Percentiles rank a stretch among this genome's conserved stretches.
phyloP scores from a whole-genome alignment of 192 early-diverging fungal genomes.

The Umbelopsis isabellina region DNA sequence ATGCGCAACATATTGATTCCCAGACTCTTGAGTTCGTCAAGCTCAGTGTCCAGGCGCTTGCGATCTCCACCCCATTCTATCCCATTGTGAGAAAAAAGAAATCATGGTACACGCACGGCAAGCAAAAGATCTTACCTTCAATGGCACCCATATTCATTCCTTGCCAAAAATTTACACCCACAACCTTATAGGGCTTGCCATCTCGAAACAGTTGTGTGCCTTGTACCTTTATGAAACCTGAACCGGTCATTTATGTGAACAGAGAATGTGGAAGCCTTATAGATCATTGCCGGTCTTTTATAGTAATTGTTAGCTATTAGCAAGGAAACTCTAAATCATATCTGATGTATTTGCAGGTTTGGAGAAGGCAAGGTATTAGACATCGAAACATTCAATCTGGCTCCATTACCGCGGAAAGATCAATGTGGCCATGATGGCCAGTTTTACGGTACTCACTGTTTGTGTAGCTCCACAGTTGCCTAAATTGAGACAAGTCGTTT shows the following conservation, averaged over 20 bases:
- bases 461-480: constrained; percentile 14
- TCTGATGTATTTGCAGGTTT: too few species aligned
- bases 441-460: background rate
- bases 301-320: background rate
- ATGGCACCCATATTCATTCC: constrained; percentile 70
- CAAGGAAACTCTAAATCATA: background rate
- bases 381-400: too few species aligned
- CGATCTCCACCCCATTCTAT: constrained; percentile 50
- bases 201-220: constrained; percentile 44
- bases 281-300: background rate
- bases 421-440: background rate
- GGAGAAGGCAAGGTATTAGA: too few species aligned
- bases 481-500: background rate
- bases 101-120: too few species aligned
- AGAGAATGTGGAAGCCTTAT: background rate
- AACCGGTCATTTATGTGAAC: background rate
- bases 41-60: constrained; percentile 54
- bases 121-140: constrained; percentile 1
- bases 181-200: constrained; percentile 40
- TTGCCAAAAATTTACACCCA: constrained; percentile 74
- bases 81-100: background rate
- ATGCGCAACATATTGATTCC: constrained; percentile 68
- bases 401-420: background rate
- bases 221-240: constrained; percentile 47
- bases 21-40: constrained; percentile 42